phyloP scores from a whole-genome alignment of 2,329 filamentous ascomycete genomes.

The Fusarium sp. region DNA sequence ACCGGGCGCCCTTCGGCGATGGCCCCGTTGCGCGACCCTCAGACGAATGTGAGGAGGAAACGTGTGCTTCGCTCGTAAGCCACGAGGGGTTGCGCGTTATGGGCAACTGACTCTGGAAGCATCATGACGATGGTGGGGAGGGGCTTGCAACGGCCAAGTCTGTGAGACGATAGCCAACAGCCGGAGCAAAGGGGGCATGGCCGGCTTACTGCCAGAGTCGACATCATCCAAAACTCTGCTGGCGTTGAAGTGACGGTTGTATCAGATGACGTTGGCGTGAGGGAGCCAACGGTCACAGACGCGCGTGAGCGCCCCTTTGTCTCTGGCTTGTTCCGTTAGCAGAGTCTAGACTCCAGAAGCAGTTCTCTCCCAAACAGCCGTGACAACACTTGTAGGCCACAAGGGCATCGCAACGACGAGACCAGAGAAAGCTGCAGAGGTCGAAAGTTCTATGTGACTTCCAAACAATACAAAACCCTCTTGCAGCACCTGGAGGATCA shows the following conservation, averaged over 20 bases:
- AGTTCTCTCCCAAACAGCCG: neutral
- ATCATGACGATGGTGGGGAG: conserved; percentile 19
- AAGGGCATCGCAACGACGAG: neutral
- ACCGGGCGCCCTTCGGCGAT: neutral
- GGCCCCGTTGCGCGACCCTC: conserved; percentile 5
- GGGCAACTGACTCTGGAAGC: conserved; percentile 7
- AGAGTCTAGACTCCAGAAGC: neutral
- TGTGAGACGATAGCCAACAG: neutral
- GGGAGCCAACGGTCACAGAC: neutral
- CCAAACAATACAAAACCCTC: conserved; percentile 1
- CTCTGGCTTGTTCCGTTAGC: neutral
- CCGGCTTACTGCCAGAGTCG: neutral
- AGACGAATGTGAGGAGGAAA: conserved; percentile 26
- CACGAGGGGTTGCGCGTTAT: neutral
- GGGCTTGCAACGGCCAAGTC: neutral
- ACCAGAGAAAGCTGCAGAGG: neutral
- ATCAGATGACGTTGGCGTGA: conserved; percentile 18
- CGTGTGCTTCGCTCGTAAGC: conserved; percentile 24
- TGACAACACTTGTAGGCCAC: neutral
- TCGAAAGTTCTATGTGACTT: conserved; percentile 3
- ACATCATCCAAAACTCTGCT: neutral
- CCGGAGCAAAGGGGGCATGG: neutral
- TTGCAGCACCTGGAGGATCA: conserved; percentile 1
- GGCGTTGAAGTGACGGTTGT: neutral
- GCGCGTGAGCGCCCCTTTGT: neutral